These are phyloP conservation scores for Lactifluus subvellereus DNA, from an alignment of 768 basidiomycete genomes.

Conservation along the genomic window DNA sequence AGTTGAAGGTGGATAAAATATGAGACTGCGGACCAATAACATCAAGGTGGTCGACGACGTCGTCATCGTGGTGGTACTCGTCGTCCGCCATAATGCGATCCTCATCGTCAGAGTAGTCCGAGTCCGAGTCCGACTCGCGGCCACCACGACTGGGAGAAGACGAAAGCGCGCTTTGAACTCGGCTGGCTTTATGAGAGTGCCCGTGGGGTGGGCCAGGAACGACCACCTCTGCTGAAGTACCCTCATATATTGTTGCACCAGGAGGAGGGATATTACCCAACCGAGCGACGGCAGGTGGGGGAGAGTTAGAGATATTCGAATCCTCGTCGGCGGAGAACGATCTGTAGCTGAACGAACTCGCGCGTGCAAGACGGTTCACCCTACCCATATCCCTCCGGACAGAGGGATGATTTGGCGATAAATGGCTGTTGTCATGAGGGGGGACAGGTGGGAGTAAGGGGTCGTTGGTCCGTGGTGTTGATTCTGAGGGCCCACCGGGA, in stretches of 20 bases:
- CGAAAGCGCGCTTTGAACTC: slow-evolving; percentile 43
- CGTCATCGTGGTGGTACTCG: slow-evolving; percentile 57
- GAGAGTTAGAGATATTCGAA: background rate
- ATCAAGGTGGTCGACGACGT: slow-evolving; percentile 80
- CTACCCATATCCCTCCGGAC: slow-evolving; percentile 1
- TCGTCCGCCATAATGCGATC: slow-evolving; percentile 20
- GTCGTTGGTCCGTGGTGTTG: background rate
- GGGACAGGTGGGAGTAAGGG: background rate
- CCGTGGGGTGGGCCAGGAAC: slow-evolving; percentile 28
- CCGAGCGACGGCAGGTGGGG: background rate
- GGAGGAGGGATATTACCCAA: background rate
- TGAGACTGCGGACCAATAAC: slow-evolving; percentile 50
- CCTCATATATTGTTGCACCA: slow-evolving; percentile 5
- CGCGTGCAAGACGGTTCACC: slow-evolving; percentile 13
- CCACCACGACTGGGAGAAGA: slow-evolving; percentile 27
- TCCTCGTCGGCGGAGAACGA: slow-evolving; percentile 13
- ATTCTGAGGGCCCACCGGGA: background rate
- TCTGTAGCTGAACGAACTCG: slow-evolving; percentile 5
- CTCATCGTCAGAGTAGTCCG: slow-evolving; percentile 18
- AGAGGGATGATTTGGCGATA: background rate
- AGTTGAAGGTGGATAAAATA: background rate
- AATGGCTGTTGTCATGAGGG: background rate
- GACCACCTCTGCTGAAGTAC: slow-evolving; percentile 28
- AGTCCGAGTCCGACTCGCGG: slow-evolving; percentile 14
- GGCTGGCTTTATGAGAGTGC: slow-evolving; percentile 33